Base-by-base conservation (phyloP, 345 rosid genomes). In the Brassica carinata region DNA sequence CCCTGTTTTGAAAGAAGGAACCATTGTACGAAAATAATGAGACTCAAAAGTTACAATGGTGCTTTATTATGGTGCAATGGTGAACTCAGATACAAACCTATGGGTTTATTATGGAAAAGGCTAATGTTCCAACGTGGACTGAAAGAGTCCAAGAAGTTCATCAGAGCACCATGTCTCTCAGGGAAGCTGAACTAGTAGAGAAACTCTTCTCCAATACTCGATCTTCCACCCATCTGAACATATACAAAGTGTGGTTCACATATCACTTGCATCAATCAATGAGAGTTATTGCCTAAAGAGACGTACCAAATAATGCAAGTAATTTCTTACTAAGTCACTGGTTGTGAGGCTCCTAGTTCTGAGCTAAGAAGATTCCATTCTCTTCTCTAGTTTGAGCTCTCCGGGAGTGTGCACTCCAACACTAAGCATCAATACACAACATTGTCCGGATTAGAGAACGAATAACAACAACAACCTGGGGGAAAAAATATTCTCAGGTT, bases 61-160 rank as follows among this genome's bases (percentile, higher is more conserved):
- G 9, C 55, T n/a, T 33, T 64, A 38, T 48, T 36, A 11, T 45
- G 53, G 53, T 40, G 48, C 48, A 40, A 17, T 34, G 59, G 29
- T 27, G 29, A 27, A 27, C 0, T 27, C 31, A 34, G 40, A 63
- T 51, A 71, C 85, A 34, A 77, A 91, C 99, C 97, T 95, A 83
- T 75, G 82, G 26, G 26, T 23, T 23, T 23, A 23, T 23, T 23
- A 33, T 90, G 98, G 90, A 96, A 93, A 86, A 93, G 87, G 71
- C 89, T 93, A 53, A 96, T 96, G 87, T 96, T 89, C 98, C 99
- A 93, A 14, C 89, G 86, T 2, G 99, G 97, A 88, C 97, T 93
- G 81, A 93, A 90, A 13, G 92, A 63, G 69, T 93, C 89, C 85
- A 96, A 88, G 85, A 93, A 96, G 90, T 92, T 93, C 95, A 93